A percentile compares a stretch with the other conserved stretches of the same genome.
Evolutionary conservation across 331 rosid species (phyloP).

Genomic region (Arachis monticola): DNA sequence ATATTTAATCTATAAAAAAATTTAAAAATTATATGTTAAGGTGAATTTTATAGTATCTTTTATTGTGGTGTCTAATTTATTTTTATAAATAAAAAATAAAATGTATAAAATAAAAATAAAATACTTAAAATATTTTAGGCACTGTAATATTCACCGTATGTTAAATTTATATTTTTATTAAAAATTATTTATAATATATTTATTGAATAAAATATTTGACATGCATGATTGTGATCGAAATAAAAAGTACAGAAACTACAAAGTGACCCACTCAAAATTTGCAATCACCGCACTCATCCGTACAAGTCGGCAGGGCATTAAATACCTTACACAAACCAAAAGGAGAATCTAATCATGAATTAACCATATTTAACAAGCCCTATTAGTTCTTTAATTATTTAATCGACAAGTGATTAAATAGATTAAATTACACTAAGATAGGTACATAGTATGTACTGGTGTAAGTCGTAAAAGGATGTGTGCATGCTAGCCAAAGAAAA

Average conservation of each 20-base stretch:
- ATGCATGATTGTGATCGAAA: too few relatives aligned
- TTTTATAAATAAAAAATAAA: too few relatives aligned
- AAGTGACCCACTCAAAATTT: conserved; percentile 20
- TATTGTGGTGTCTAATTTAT: too few relatives aligned
- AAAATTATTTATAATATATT: too few relatives aligned
- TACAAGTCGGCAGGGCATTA: conserved; percentile 35
- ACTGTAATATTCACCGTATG: too few relatives aligned
- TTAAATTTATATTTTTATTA: too few relatives aligned
- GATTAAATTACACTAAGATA: conserved; percentile 37
- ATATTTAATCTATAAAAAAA: too few relatives aligned
- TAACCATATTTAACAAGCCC: conserved; percentile 28
- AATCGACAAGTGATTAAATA: conserved; percentile 17
- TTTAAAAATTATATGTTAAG: too few relatives aligned
- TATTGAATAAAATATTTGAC: too few relatives aligned
- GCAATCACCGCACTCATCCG: conserved; percentile 22
- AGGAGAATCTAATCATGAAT: conserved; percentile 46
- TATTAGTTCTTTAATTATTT: conserved; percentile 1
- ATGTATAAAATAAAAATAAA: too few relatives aligned
- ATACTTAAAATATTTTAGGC: too few relatives aligned
- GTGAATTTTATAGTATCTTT: too few relatives aligned
- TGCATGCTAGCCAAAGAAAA: conserved; percentile 12
- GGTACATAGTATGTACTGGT: neutral
- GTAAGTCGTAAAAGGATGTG: neutral
- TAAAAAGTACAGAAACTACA: conserved; percentile 1
- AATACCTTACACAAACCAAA: neutral